Evolutionary conservation across 495 filamentous ascomycete species (phyloP).

Genomic region (Penicillium simplicissimum): DNA sequence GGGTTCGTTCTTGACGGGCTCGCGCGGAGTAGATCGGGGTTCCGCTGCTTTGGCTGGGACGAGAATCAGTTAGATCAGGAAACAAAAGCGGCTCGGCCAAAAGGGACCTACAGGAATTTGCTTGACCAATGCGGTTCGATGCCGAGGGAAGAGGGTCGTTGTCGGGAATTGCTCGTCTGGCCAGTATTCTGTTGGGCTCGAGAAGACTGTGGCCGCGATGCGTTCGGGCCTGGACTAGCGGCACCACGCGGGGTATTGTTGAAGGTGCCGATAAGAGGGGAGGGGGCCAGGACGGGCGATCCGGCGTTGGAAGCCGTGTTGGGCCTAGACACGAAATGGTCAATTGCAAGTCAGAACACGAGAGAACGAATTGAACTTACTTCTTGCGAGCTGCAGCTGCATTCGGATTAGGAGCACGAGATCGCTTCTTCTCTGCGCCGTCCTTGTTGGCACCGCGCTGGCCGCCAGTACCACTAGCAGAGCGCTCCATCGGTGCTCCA

Average conservation of each 20-base stretch:
- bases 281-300: conserved; percentile 71
- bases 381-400: conserved; percentile 69
- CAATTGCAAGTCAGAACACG: conserved; percentile 5
- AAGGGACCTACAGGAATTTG: conserved; percentile 32
- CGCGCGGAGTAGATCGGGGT: conserved; percentile 32
- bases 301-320: conserved; percentile 52
- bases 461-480: conserved; percentile 58
- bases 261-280: conserved; percentile 67
- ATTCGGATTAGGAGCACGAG: conserved; percentile 58
- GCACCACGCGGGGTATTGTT: conserved; percentile 48
- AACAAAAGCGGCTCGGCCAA: not conserved
- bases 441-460: conserved; percentile 55
- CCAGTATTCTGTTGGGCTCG: conserved; percentile 69
- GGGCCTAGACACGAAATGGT: conserved; percentile 39
- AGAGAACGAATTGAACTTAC: conserved; percentile 42
- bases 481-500: conserved; percentile 66
- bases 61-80: conserved; percentile 6
- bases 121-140: conserved; percentile 46
- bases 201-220: conserved; percentile 58
- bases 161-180: conserved; percentile 55
- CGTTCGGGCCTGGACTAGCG: conserved; percentile 46
- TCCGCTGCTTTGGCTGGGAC: conserved; percentile 41
- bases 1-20: conserved; percentile 34
- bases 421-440: conserved; percentile 70
- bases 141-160: conserved; percentile 61